Evolutionary conservation across 148 eudicot genomes (phyloP).

Genomic region (Agrostemma githago): DNA sequence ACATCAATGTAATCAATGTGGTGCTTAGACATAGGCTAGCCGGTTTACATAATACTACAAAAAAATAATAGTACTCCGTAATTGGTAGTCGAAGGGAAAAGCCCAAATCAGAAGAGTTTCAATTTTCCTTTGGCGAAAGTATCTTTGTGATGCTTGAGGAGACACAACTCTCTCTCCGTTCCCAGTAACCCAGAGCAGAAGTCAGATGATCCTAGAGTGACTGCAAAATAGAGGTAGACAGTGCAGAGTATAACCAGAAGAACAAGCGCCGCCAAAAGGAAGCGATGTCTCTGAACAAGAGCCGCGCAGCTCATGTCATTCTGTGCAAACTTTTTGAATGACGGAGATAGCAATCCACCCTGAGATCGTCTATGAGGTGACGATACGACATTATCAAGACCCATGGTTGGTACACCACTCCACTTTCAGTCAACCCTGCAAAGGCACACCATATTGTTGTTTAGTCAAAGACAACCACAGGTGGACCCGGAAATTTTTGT

Average conservation of each 20-base stretch:
- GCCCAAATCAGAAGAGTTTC: slow-evolving; percentile 35
- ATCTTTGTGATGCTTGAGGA: slow-evolving; percentile 40
- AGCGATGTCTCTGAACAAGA: slow-evolving; percentile 69
- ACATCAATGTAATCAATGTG: background rate
- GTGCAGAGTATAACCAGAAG: slow-evolving; percentile 75
- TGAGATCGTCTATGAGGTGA: slow-evolving; percentile 82
- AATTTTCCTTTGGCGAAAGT: slow-evolving; percentile 53
- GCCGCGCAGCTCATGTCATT: slow-evolving; percentile 56
- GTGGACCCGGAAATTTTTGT: background rate
- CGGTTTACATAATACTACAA: slow-evolving; percentile 5
- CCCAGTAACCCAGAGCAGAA: slow-evolving; percentile 59
- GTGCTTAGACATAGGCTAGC: background rate
- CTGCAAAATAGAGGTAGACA: slow-evolving; percentile 79
- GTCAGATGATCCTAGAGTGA: slow-evolving; percentile 53
- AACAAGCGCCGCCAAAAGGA: slow-evolving; percentile 72
- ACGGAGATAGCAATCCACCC: slow-evolving; percentile 37
- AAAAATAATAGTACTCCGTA: background rate
- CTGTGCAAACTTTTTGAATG: slow-evolving; percentile 36
- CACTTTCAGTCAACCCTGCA: slow-evolving; percentile 15
- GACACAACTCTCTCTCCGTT: slow-evolving; percentile 54
- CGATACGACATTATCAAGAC: slow-evolving; percentile 48
- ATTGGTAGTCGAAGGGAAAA: background rate
- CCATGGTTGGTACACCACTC: slow-evolving; percentile 34
- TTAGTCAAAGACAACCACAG: background rate
- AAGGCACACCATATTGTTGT: background rate